Percentiles rank a stretch among this genome's conserved stretches.
Evolutionary conservation across 495 filamentous ascomycete species (phyloP).

Genomic region (Glutinoglossum americanum): DNA sequence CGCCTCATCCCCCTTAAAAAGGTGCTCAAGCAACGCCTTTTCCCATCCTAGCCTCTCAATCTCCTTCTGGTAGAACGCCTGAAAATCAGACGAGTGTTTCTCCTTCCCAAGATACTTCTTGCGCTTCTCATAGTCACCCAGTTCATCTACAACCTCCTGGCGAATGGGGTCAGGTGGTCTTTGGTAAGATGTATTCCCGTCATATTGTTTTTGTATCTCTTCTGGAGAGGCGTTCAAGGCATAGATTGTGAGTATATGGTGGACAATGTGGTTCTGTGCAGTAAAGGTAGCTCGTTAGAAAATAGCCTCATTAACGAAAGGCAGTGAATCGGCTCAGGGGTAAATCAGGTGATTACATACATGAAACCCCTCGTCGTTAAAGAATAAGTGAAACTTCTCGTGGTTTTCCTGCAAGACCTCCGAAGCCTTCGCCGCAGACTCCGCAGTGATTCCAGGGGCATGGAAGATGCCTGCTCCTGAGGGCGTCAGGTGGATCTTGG

Average conservation of each 20-base stretch:
- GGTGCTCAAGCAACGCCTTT: constrained; percentile 34
- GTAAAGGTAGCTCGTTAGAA: background rate
- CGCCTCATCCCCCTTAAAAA: constrained; percentile 38
- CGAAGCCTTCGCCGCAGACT: constrained; percentile 35
- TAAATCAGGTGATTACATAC: no score
- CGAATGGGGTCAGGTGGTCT: constrained; percentile 22
- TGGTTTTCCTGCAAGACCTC: constrained; percentile 55
- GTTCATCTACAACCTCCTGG: constrained; percentile 23
- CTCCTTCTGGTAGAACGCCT: constrained; percentile 50
- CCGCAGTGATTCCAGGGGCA: constrained; percentile 25
- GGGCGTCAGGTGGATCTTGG: constrained; percentile 33
- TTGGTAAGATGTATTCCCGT: constrained; percentile 40
- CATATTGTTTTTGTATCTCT: constrained; percentile 34
- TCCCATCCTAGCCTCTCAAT: constrained; percentile 39
- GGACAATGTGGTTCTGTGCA: constrained; percentile 38
- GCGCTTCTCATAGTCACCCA: constrained; percentile 30
- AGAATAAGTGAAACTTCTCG: constrained; percentile 50
- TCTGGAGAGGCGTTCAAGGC: constrained; percentile 43
- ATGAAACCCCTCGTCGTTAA: constrained; percentile 42
- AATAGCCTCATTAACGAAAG: background rate
- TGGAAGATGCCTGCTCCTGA: constrained; percentile 36
- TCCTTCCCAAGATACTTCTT: constrained; percentile 27
- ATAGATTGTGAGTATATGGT: constrained; percentile 55
- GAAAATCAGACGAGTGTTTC: constrained; percentile 41
- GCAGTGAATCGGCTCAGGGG: no score